phyloP scores from a whole-genome alignment of 2,329 filamentous ascomycete genomes.

The Aspergillus sp. region DNA sequence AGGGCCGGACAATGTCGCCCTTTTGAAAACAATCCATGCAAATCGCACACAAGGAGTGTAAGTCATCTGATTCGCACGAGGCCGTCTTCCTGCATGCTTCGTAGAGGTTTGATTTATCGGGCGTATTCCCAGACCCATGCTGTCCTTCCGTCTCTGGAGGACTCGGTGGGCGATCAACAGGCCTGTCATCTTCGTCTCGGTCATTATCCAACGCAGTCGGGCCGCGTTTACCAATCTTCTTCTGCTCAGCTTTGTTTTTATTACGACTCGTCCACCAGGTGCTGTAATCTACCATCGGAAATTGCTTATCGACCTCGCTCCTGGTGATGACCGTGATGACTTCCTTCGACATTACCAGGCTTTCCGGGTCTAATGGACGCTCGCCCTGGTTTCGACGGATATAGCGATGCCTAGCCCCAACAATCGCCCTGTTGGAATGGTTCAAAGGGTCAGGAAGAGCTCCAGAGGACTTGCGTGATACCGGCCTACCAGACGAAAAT shows the following conservation, averaged over 20 bases:
- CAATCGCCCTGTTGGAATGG: constrained; percentile 9
- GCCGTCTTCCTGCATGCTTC: background rate
- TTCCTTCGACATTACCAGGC: constrained; percentile 4
- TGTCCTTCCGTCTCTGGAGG: background rate
- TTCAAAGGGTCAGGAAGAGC: too few species aligned
- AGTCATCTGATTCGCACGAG: constrained; percentile 1
- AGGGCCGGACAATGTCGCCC: constrained; percentile 86
- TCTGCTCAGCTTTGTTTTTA: background rate
- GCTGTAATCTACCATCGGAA: constrained; percentile 14
- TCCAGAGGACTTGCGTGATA: background rate
- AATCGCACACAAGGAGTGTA: constrained; percentile 67
- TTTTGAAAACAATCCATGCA: constrained; percentile 92
- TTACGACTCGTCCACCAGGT: constrained; percentile 9
- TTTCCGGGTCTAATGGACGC: constrained; percentile 11
- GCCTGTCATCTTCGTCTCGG: background rate
- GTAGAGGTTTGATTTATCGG: background rate
- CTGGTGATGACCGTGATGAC: constrained; percentile 8
- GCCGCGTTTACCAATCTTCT: background rate
- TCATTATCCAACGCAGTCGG: background rate
- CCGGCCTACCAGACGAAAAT: constrained; percentile 16
- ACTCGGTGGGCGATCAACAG: too few species aligned
- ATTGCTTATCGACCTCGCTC: constrained; percentile 12
- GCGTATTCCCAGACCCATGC: background rate
- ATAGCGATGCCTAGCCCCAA: constrained; percentile 11
- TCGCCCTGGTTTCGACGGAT: background rate